Conservation (phyloP, 148 eudicot species). For the Nepenthes mirabilis region DNA sequence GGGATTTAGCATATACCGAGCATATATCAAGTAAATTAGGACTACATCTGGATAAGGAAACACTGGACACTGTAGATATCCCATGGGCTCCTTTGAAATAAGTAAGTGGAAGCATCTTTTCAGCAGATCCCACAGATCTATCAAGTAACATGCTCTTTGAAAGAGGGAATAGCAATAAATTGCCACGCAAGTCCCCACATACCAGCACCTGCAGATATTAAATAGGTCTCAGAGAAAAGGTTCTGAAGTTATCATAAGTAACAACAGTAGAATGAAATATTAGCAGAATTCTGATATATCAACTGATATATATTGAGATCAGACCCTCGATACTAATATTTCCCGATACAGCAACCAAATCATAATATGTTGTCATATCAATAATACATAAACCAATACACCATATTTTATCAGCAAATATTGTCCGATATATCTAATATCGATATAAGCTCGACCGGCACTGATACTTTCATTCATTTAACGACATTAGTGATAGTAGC, state of each 20-base stretch:
- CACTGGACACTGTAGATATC: constrained; percentile 81
- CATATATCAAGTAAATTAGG: constrained; percentile 41
- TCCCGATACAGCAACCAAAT: too few relatives aligned
- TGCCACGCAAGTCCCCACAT: constrained; percentile 97
- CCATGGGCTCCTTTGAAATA: constrained; percentile 99
- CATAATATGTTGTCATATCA: too few relatives aligned
- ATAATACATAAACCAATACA: too few relatives aligned
- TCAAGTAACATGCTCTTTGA: constrained; percentile 26
- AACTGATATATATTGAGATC: too few relatives aligned
- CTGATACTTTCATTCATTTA: too few relatives aligned
- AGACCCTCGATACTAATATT: too few relatives aligned
- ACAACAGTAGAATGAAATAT: too few relatives aligned
- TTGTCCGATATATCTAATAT: too few relatives aligned
- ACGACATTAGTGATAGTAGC: too few relatives aligned
- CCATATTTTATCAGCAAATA: too few relatives aligned
- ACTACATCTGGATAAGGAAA: constrained; percentile 35
- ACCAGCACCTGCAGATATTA: constrained; percentile 47
- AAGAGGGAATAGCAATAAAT: constrained; percentile 66
- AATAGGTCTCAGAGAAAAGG: background rate
- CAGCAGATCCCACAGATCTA: constrained; percentile 21
- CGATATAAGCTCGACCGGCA: too few relatives aligned
- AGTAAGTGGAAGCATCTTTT: constrained; percentile 32
- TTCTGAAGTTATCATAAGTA: background rate
- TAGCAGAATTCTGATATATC: too few relatives aligned
- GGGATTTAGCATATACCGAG: constrained; percentile 41